A percentile compares a stretch with the other conserved stretches of the same genome.
phyloP scores from a whole-genome alignment of 164 flowering plant genomes.

The Tinospora cordifolia region DNA sequence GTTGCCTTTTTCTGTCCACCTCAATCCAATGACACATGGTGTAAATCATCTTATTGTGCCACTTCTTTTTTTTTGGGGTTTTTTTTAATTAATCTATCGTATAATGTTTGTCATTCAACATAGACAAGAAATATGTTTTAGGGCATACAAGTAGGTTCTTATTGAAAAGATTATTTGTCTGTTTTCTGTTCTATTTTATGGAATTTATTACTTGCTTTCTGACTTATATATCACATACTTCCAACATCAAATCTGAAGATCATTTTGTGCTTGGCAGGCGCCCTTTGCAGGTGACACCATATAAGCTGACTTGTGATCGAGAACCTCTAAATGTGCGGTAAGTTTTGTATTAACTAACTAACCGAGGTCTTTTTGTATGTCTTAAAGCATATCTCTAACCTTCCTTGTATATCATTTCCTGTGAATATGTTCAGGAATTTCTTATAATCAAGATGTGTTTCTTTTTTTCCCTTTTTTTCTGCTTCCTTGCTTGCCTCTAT shows the following conservation, averaged over 20 bases:
- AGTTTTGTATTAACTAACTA: slow-evolving; percentile 7
- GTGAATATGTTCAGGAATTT: not conserved
- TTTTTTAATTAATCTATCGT: not conserved
- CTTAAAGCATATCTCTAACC: not conserved
- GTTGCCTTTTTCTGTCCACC: not conserved
- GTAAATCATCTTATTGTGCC: not conserved
- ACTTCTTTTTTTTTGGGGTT: too few species aligned
- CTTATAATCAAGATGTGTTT: not conserved
- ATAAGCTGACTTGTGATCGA: slow-evolving; percentile 87
- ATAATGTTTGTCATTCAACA: not conserved
- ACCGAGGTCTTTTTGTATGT: not conserved
- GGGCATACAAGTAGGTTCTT: too few species aligned
- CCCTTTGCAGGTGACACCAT: slow-evolving; percentile 41
- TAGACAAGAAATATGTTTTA: too few species aligned
- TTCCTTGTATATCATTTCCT: not conserved
- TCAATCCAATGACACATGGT: not conserved
- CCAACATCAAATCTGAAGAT: not conserved
- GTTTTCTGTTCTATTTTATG: too few species aligned
- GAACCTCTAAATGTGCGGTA: slow-evolving; percentile 79
- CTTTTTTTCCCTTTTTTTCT: not conserved
- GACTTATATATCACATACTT: not conserved
- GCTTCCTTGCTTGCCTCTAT: not conserved
- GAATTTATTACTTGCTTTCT: not conserved
- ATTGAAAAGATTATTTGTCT: too few species aligned
- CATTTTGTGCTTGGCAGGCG: slow-evolving; percentile 47